phyloP scores from a whole-genome alignment of 2,329 filamentous ascomycete species.

The Trichophaea hybrida region DNA sequence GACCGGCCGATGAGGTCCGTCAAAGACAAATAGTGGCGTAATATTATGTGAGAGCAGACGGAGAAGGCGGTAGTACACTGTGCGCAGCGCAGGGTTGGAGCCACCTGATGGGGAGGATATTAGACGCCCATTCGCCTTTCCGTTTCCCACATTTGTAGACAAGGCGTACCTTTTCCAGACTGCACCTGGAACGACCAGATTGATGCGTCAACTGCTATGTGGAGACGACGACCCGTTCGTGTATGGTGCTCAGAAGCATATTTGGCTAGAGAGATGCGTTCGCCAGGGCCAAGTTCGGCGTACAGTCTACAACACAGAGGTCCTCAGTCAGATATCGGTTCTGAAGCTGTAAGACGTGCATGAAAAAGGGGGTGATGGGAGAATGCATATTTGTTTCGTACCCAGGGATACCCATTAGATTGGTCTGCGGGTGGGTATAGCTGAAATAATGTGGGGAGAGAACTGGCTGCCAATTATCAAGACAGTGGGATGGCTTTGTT shows the following conservation, averaged over 20 bases:
- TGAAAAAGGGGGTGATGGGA: background rate
- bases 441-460: background rate
- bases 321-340: background rate
- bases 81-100: slow-evolving; percentile 75
- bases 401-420: slow-evolving; percentile 3
- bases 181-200: slow-evolving; percentile 97
- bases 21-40: slow-evolving; percentile 79
- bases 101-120: slow-evolving; percentile 42
- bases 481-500: background rate
- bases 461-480: background rate
- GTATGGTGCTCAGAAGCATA: slow-evolving; percentile 67
- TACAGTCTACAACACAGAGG: slow-evolving; percentile 53
- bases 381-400: background rate
- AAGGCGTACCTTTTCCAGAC: slow-evolving; percentile 50
- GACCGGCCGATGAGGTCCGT: slow-evolving; percentile 67
- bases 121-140: background rate
- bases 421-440: background rate
- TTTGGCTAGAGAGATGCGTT: slow-evolving; percentile 66
- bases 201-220: slow-evolving; percentile 82
- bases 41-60: slow-evolving; percentile 64
- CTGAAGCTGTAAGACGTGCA: background rate
- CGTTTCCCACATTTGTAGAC: background rate
- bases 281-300: slow-evolving; percentile 69
- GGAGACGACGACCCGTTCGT: slow-evolving; percentile 54
- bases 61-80: slow-evolving; percentile 79